Evolutionary conservation across 768 basidiomycete species (phyloP), one percentile per base, ranked within the genome.

Genomic region (Myochromella boudieri): DNA sequence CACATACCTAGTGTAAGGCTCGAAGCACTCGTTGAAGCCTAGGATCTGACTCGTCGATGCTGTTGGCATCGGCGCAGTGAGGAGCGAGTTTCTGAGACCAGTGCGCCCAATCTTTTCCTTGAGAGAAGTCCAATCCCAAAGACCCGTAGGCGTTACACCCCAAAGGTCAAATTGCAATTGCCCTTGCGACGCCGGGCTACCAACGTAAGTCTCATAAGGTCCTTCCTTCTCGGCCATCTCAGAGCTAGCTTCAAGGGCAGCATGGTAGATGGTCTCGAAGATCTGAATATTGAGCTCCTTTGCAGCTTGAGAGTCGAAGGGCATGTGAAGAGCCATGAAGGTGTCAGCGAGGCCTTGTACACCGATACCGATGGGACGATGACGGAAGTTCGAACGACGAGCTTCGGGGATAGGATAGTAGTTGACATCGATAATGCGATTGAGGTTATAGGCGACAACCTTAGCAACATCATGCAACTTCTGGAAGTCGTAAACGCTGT

Each of bases 261-360:
- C 95, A 56, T 99, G 93, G 65, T 98, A 99, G 63, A 99, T 97
- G 11, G 97, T 99, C 76, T 99, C 97, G 65, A 97, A 97, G 67
- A 99, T 97, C 69, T 95, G 83, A 53, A 86, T 76, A 73, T 99
- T 98, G 55, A 99, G 83, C 56, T 84, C 71, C 60, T 87, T 85
- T 11, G 95, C 97, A 34, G 82, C 85, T 14, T 75, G 77, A 1
- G 91, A 92, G 58, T 98, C 97, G 68, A 98, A 99, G 0, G 97
- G 91, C 81, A 97, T 82, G 51, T 87, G 90, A 7, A 99, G 80
- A 20, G 88, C 87, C 94, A 98, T 97, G 77, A 99, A 99, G 2
- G 95, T 80, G 60, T 99, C 97, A 12, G 97, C 97, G 33, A 99
- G 85, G 65, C 97, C 95, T 64, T 99, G 91, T 44, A 98, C 95